Evolutionary conservation across 768 basidiomycete genomes (phyloP).

Genomic region (Suillus tomentosus): DNA sequence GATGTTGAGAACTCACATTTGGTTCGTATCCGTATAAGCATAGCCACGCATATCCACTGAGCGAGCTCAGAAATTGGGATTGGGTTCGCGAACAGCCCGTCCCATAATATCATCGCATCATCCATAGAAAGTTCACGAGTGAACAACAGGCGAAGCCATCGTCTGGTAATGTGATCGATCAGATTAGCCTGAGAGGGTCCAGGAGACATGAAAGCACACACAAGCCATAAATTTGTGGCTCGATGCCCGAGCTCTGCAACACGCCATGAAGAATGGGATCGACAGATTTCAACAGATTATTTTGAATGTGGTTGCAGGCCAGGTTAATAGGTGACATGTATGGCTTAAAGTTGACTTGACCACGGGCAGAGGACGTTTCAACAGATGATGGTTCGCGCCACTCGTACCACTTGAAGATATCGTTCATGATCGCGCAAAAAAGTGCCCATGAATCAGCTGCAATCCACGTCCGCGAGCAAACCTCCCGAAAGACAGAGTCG

Average conservation of each 20-base stretch:
- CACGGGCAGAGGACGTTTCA: constrained; percentile 35
- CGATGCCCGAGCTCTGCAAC: constrained; percentile 80
- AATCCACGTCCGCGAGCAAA: constrained; percentile 69
- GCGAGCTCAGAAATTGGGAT: constrained; percentile 74
- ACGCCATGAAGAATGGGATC: constrained; percentile 80
- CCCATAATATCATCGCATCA: constrained; percentile 91
- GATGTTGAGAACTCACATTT: constrained; percentile 58
- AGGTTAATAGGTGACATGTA: constrained; percentile 85
- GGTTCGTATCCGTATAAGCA: constrained; percentile 93
- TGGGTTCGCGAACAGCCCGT: constrained; percentile 86
- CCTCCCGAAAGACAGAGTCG: constrained; percentile 49
- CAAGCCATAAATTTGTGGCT: constrained; percentile 98
- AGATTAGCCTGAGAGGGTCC: constrained; percentile 14
- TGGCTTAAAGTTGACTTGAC: constrained; percentile 51
- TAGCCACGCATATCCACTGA: constrained; percentile 88
- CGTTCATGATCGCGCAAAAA: constrained; percentile 79
- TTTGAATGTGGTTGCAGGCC: constrained; percentile 81
- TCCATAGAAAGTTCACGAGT: constrained; percentile 86
- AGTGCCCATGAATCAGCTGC: constrained; percentile 88
- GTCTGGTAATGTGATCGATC: constrained; percentile 45
- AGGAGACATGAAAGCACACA: constrained; percentile 41
- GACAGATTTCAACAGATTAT: constrained; percentile 65
- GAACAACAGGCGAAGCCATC: constrained; percentile 92
- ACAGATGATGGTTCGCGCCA: constrained; percentile 51
- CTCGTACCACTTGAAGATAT: constrained; percentile 78